phyloP scores from a whole-genome alignment of 1,139 yeast species.

The Nakaseomyces delphensis region DNA sequence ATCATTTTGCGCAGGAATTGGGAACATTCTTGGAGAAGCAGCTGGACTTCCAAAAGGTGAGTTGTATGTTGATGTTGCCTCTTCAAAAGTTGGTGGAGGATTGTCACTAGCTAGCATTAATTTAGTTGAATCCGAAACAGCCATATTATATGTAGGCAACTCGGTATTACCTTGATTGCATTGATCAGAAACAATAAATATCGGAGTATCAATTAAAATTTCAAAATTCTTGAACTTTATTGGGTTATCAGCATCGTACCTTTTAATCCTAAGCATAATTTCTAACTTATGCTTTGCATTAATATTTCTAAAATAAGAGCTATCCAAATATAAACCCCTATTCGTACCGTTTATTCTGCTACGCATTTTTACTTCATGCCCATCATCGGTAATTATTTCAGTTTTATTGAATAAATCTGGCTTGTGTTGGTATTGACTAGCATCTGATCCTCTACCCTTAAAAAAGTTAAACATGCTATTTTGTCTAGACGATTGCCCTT shows the following conservation, averaged over 20 bases:
- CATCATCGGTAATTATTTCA: conserved; percentile 11
- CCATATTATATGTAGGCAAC: conserved; percentile 54
- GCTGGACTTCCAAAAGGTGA: conserved; percentile 11
- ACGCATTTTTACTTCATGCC: conserved; percentile 12
- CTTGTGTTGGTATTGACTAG: not conserved
- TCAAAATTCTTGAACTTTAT: conserved; percentile 67
- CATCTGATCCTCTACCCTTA: not conserved
- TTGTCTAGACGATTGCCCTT: conserved; percentile 6
- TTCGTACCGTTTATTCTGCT: conserved; percentile 20
- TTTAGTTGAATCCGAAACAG: conserved; percentile 27
- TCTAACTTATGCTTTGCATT: conserved; percentile 67
- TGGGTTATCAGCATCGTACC: conserved; percentile 40
- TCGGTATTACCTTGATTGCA: conserved; percentile 63
- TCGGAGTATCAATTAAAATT: conserved; percentile 82
- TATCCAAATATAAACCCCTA: conserved; percentile 52
- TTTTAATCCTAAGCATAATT: conserved; percentile 64
- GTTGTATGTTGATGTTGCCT: conserved; percentile 34
- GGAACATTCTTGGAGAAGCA: conserved; percentile 15
- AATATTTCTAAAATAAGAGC: conserved; percentile 54
- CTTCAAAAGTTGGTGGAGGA: conserved; percentile 44
- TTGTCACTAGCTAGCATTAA: conserved; percentile 1
- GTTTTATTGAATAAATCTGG: conserved; percentile 6
- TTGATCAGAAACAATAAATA: conserved; percentile 59
- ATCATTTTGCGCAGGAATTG: not conserved
- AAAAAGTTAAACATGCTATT: conserved; percentile 9